These are phyloP conservation scores for Macrophomina tecta DNA, from an alignment of 2,329 filamentous ascomycete species.

Conservation along the genomic window DNA sequence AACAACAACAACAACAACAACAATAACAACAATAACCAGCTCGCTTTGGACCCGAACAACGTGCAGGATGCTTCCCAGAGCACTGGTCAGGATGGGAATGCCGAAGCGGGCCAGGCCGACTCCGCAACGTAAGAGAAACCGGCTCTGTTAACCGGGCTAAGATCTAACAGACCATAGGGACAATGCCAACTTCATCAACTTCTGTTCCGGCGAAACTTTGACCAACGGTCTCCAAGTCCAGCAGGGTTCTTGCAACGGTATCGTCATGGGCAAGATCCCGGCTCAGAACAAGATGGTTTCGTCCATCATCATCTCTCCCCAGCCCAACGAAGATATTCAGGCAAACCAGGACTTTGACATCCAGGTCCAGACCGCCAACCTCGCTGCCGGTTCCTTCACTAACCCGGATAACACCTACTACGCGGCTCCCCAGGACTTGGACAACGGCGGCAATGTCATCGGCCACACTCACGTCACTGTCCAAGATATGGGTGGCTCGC, in stretches of 20 bases:
- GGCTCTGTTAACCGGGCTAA: constrained; percentile 19
- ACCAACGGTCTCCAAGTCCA: constrained; percentile 62
- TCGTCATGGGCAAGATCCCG: constrained; percentile 65
- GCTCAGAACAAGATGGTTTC: constrained; percentile 60
- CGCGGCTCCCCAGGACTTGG: constrained; percentile 59
- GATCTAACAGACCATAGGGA: constrained; percentile 44
- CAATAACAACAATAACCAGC: constrained; percentile 30
- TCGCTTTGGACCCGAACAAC: constrained; percentile 45
- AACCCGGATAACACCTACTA: constrained; percentile 63
- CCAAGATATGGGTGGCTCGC: constrained; percentile 52
- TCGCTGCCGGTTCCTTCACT: constrained; percentile 60
- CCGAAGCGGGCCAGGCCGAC: constrained; percentile 50
- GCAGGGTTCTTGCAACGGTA: constrained; percentile 62
- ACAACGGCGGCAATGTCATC: constrained; percentile 46
- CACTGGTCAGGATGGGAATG: constrained; percentile 48
- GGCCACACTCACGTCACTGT: constrained; percentile 61
- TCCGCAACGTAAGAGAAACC: constrained; percentile 52
- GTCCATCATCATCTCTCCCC: constrained; percentile 57
- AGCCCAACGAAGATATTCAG: constrained; percentile 48
- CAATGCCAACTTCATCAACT: constrained; percentile 65
- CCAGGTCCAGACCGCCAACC: constrained; percentile 55
- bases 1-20: constrained; percentile 28
- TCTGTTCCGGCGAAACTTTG: constrained; percentile 60
- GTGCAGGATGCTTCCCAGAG: constrained; percentile 52
- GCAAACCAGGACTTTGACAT: constrained; percentile 55